Evolutionary conservation across 2,329 filamentous ascomycete species (phyloP).

Genomic region (Fusarium sp.): DNA sequence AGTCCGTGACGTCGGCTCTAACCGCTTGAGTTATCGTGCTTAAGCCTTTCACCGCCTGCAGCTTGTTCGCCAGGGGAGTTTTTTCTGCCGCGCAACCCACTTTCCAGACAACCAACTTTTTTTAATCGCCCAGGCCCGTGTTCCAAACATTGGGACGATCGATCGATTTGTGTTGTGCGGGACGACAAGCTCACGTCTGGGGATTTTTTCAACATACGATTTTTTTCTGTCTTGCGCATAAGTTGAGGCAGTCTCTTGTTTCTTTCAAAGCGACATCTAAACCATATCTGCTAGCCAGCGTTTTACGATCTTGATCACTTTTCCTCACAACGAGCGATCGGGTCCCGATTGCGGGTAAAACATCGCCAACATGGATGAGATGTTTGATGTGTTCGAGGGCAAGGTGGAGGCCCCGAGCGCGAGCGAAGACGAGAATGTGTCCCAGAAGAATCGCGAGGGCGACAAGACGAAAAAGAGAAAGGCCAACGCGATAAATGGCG

Average conservation of each 20-base stretch:
- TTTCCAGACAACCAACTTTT: slow-evolving; percentile 44
- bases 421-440: slow-evolving; percentile 59
- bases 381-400: slow-evolving; percentile 87
- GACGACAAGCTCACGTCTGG: slow-evolving; percentile 19
- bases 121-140: slow-evolving; percentile 41
- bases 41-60: slow-evolving; percentile 40
- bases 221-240: slow-evolving; percentile 6
- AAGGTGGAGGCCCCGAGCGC: slow-evolving; percentile 58
- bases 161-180: slow-evolving; percentile 41
- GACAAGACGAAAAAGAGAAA: slow-evolving; percentile 87
- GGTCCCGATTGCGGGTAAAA: slow-evolving; percentile 26
- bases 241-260: neutral
- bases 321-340: slow-evolving; percentile 27
- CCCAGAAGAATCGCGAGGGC: slow-evolving; percentile 65
- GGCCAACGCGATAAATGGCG: slow-evolving; percentile 74
- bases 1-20: slow-evolving; percentile 43
- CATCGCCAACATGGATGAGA: slow-evolving; percentile 73
- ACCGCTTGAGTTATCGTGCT: slow-evolving; percentile 14
- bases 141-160: slow-evolving; percentile 44
- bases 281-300: slow-evolving; percentile 1
- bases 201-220: slow-evolving; percentile 6
- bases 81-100: slow-evolving; percentile 50
- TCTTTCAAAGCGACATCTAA: neutral
- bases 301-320: slow-evolving; percentile 34
- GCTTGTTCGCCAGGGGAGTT: slow-evolving; percentile 33